A percentile compares a stretch with the other conserved stretches of the same genome.
phyloP scores from a whole-genome alignment of 257 asterid species.

The Solanum pinnatisectum region DNA sequence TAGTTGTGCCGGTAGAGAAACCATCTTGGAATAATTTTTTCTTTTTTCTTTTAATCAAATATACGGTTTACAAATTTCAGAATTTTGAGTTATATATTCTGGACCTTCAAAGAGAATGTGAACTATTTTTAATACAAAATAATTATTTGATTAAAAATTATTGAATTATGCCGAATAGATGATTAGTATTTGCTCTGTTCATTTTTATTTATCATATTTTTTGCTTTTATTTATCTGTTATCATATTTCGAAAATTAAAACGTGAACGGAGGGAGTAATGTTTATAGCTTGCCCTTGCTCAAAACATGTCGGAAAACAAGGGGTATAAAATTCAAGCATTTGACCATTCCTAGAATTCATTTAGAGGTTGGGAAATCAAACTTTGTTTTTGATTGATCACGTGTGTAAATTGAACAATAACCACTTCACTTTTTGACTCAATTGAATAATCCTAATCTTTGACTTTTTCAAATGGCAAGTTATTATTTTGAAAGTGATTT shows the following conservation, averaged over 20 bases:
- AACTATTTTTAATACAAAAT: not conserved
- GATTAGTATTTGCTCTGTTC: not conserved
- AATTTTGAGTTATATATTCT: not conserved
- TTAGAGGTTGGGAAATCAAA: not conserved
- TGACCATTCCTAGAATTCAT: not conserved
- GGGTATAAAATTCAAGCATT: not conserved
- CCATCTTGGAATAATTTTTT: not conserved
- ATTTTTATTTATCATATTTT: too few relatives aligned
- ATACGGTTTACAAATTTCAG: not conserved
- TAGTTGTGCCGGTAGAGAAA: rapidly evolving
- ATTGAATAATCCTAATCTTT: not conserved
- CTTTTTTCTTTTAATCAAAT: not conserved
- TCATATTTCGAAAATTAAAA: too few relatives aligned
- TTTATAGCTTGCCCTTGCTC: not conserved
- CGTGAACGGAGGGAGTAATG: too few relatives aligned
- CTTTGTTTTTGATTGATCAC: not conserved
- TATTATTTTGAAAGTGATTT: too few relatives aligned
- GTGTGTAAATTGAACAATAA: not conserved
- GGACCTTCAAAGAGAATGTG: not conserved
- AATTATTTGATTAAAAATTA: not conserved
- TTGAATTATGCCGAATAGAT: not conserved
- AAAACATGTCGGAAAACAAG: not conserved
- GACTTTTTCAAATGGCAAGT: too few relatives aligned
- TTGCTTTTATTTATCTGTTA: too few relatives aligned
- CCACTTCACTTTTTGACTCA: not conserved